Evolutionary conservation across 139 green algal species (phyloP).

Genomic region (Limnomonas spitsbergensis): DNA sequence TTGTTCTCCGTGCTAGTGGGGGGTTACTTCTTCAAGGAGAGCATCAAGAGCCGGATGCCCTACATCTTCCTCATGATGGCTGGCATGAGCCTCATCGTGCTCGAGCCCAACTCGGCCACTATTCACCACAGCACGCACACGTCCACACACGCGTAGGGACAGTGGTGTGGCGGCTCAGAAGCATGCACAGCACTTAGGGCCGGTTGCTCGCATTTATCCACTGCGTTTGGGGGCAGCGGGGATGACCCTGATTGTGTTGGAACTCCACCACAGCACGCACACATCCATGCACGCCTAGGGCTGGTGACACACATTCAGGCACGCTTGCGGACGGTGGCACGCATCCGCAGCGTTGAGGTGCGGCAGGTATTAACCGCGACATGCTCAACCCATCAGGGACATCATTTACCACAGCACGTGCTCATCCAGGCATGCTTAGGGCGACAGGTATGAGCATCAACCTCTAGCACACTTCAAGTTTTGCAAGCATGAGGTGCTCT

Average conservation of each 20-base stretch:
- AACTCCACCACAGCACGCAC: conserved; percentile 27
- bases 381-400: too few relatives aligned
- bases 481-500: too few relatives aligned
- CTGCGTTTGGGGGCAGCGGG: conserved; percentile 43
- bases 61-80: conserved; percentile 48
- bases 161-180: too few relatives aligned
- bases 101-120: conserved; percentile 30
- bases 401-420: too few relatives aligned
- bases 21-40: conserved; percentile 54
- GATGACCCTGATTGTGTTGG: conserved; percentile 50
- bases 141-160: too few relatives aligned
- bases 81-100: conserved; percentile 52
- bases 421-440: too few relatives aligned
- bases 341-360: conserved; percentile 45
- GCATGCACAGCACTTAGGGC: conserved; percentile 29
- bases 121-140: conserved; percentile 7
- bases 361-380: conserved; percentile 42
- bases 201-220: conserved; percentile 45
- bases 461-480: too few relatives aligned
- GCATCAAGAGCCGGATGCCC: conserved; percentile 31
- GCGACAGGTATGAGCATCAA: too few relatives aligned
- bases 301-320: too few relatives aligned
- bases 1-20: conserved; percentile 54
- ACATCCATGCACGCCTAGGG: too few relatives aligned
- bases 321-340: conserved; percentile 32